A percentile compares a stretch with the other conserved stretches of the same genome.
Evolutionary conservation across 306 rosid species (phyloP).

Genomic region (Quercus berberidifolia): DNA sequence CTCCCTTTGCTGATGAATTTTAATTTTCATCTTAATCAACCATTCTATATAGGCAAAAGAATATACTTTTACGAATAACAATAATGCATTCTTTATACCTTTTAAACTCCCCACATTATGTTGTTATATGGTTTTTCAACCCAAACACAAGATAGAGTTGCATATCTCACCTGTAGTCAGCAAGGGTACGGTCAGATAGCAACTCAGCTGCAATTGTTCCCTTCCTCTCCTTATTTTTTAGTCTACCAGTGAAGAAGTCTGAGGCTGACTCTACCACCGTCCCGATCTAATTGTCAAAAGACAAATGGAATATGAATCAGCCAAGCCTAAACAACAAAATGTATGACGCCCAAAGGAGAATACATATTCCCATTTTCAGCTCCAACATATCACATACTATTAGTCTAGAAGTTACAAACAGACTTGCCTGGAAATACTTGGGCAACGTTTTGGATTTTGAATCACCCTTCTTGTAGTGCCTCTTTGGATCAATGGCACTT

Average conservation of each 20-base stretch:
- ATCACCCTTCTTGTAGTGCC: constrained; percentile 81
- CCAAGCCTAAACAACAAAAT: not conserved
- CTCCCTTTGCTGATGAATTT: not conserved
- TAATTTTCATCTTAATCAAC: not conserved
- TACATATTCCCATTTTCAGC: not conserved
- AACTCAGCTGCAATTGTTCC: constrained; percentile 65
- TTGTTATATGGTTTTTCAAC: not conserved
- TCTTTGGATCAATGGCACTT: constrained; percentile 74
- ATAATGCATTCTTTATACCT: not conserved
- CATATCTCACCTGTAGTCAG: constrained; percentile 45
- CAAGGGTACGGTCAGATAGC: constrained; percentile 45
- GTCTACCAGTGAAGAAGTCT: constrained; percentile 68
- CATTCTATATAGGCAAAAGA: not conserved
- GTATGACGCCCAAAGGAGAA: not conserved
- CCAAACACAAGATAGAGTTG: not conserved
- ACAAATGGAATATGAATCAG: not conserved
- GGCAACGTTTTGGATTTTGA: constrained; percentile 51
- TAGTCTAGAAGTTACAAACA: not conserved
- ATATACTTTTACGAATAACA: not conserved
- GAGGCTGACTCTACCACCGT: constrained; percentile 65
- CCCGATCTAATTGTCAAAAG: constrained; percentile 57
- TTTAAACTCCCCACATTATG: not conserved
- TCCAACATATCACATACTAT: not conserved
- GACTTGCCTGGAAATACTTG: constrained; percentile 83
- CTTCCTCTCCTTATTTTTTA: constrained; percentile 83